These are phyloP conservation scores for Metrosideros polymorpha DNA, from an alignment of 441 rosid genomes.

Conservation along the genomic window DNA sequence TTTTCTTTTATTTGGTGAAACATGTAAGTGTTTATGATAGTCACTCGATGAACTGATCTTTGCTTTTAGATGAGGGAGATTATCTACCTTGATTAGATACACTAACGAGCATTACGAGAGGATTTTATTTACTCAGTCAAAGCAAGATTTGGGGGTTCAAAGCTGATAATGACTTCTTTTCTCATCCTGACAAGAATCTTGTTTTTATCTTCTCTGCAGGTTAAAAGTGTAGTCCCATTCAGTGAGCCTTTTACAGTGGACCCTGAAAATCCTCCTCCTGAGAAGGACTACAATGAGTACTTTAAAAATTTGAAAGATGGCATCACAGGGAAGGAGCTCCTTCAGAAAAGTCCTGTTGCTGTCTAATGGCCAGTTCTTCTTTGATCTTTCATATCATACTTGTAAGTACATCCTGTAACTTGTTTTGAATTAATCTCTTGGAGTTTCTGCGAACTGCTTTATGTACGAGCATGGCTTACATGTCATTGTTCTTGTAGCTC, in stretches of 20 bases:
- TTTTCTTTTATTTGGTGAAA: neutral
- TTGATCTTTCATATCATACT: neutral
- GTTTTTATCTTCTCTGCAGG: conserved; percentile 33
- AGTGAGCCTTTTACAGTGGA: conserved; percentile 79
- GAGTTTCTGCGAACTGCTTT: neutral
- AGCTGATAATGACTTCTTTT: neutral
- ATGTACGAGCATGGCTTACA: neutral
- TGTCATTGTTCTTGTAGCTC: neutral
- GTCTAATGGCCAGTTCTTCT: conserved; percentile 16
- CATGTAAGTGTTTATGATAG: neutral
- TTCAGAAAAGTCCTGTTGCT: conserved; percentile 43
- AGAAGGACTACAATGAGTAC: conserved; percentile 69
- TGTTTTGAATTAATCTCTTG: neutral
- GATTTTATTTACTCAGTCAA: neutral
- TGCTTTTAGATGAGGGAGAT: neutral
- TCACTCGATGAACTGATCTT: neutral
- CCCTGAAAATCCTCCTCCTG: conserved; percentile 77
- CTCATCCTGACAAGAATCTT: neutral
- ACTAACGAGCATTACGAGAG: neutral
- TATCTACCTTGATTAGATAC: neutral
- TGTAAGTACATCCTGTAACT: neutral
- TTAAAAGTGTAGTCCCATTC: conserved; percentile 74
- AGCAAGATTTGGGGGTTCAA: neutral
- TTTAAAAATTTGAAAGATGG: conserved; percentile 67
- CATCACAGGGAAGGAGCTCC: conserved; percentile 66